A percentile compares a stretch with the other conserved stretches of the same genome.
phyloP scores from a whole-genome alignment of 441 rosid genomes.

The Brassica hybrid region DNA sequence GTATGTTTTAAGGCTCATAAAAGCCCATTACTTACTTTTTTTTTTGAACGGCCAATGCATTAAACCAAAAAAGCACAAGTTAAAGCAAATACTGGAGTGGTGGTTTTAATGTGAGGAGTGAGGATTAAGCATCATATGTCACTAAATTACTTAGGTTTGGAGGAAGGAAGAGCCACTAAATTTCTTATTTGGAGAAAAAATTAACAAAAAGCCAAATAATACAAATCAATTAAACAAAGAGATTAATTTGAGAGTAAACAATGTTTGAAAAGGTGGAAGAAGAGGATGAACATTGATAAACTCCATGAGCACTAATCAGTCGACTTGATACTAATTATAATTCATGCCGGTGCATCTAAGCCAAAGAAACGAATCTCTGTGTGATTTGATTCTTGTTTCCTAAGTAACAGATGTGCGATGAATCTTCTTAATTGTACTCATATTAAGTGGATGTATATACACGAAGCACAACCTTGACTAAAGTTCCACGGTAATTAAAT shows the following conservation, averaged over 20 bases:
- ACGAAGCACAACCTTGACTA: slow-evolving; percentile 12
- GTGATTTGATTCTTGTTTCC: slow-evolving; percentile 38
- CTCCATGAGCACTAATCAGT: slow-evolving; percentile 25
- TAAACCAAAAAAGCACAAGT: neutral
- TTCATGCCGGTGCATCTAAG: slow-evolving; percentile 44
- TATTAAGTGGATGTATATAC: slow-evolving; percentile 33
- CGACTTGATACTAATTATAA: slow-evolving; percentile 33
- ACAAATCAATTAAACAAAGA: neutral
- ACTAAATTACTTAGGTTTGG: slow-evolving; percentile 22
- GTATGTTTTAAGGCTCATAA: neutral
- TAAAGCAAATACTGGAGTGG: neutral
- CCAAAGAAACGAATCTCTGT: slow-evolving; percentile 39
- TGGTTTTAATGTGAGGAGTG: slow-evolving; percentile 19
- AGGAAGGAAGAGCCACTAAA: slow-evolving; percentile 30
- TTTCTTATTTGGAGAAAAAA: neutral
- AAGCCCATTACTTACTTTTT: neutral
- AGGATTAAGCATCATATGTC: slow-evolving; percentile 18
- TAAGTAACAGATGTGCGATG: slow-evolving; percentile 41
- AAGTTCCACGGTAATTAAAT: neutral
- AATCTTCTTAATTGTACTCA: slow-evolving; percentile 35
- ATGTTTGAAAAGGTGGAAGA: slow-evolving; percentile 37
- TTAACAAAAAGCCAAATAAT: slow-evolving; percentile 20
- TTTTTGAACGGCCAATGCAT: too few species aligned
- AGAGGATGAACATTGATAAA: slow-evolving; percentile 45
- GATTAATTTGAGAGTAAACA: slow-evolving; percentile 32